Conservation (phyloP, 768 basidiomycete genomes). For the Sarcodon aspratus region DNA sequence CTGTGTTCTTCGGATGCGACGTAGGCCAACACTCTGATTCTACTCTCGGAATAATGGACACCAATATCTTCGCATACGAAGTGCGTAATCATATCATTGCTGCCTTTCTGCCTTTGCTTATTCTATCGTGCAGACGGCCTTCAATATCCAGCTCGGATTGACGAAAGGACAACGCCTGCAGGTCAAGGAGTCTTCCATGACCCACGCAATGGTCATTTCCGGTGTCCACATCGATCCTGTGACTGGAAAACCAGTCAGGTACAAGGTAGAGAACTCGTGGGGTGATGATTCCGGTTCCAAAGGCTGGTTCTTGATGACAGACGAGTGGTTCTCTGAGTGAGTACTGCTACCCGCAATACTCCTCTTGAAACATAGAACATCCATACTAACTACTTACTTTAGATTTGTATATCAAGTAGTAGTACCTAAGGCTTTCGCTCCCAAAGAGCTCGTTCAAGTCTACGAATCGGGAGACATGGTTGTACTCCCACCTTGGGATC, state of each 20-base stretch:
- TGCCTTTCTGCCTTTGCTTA: not conserved
- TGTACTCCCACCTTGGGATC: conserved; percentile 87
- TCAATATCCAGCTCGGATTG: conserved; percentile 69
- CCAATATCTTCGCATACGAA: conserved; percentile 73
- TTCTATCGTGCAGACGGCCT: conserved; percentile 45
- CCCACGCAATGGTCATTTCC: conserved; percentile 92
- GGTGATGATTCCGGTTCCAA: conserved; percentile 65
- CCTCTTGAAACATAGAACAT: not conserved
- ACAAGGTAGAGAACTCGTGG: conserved; percentile 98
- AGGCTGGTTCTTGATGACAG: conserved; percentile 89
- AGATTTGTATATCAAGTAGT: conserved; percentile 94
- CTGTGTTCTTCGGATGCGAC: conserved; percentile 96
- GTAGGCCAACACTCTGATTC: conserved; percentile 79
- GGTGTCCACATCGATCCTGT: conserved; percentile 76
- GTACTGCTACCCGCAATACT: conserved; percentile 18
- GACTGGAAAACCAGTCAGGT: conserved; percentile 68
- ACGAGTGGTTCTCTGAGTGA: conserved; percentile 85
- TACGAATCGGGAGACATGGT: conserved; percentile 54
- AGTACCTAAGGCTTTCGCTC: conserved; percentile 68
- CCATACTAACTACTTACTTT: not conserved
- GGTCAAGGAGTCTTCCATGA: conserved; percentile 83
- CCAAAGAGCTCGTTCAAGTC: conserved; percentile 72
- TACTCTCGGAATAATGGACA: conserved; percentile 75
- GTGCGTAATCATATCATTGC: conserved; percentile 20
- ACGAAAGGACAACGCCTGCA: conserved; percentile 80